Evolutionary conservation across 495 filamentous ascomycete genomes (phyloP), one percentile per base, ranked within the genome.

Genomic region (Polyplosphaeria fusca): DNA sequence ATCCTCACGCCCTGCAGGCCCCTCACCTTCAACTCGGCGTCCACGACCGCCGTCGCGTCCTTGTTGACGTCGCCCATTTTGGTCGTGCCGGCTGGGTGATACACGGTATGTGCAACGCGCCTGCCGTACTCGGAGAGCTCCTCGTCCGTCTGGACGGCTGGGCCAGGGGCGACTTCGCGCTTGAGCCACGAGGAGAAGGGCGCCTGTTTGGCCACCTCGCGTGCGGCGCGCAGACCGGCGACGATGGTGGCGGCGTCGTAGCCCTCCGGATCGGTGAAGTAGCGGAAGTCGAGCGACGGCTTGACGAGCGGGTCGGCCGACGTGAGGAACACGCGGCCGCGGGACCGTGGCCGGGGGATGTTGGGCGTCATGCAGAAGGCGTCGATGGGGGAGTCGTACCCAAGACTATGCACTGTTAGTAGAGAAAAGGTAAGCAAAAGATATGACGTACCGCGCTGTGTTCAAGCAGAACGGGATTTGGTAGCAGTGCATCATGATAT

Each of bases 281-380:
- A 93, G 50, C 84, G 78, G 82, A 93, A 93, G 71, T 93, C 88
- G 41, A 93, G 76, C 11, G 87, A 83, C 16, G 88, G 88, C 68
- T 91, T 90, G 59, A 87, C 81, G 35, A 65, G 76, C 0, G 87
- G 86, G 64, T 91, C 84, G 4, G 79, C 69, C 22, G 82, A 86
- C 26, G 82, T 87, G 47, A 93, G 77, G 68, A 83, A 90, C 25
- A 93, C 65, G 30, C 81, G 78, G 45, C 88, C 88, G 22, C 83
- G 79, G 24, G 83, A 87, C n/a, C 85, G 79, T 16, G 88, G 86
- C 3, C 87, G 84, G 5, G 88, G 88, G 62, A 91, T 93, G 71
- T 93, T 93, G 58, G 88, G 88, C 44, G 88, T 91, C 87, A 93
- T 91, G 79, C 88, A 91, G 73, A 93, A 93, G 49, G 88, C 88